Conservation (phyloP, 441 rosid genomes). For the Aleurites moluccanus region DNA sequence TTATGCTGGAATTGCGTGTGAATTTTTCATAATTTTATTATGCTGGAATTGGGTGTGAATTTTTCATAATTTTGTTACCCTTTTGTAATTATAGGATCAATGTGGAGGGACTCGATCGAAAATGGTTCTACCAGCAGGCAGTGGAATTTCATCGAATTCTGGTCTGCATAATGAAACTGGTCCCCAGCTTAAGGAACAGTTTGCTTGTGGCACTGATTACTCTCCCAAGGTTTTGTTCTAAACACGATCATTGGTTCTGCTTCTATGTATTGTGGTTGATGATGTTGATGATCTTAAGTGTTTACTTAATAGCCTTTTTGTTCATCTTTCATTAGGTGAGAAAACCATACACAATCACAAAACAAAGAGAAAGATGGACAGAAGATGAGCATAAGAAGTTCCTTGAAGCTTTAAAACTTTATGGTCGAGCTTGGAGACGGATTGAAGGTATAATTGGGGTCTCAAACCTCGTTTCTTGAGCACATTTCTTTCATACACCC, state of each 20-base stretch:
- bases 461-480: conserved; percentile 36
- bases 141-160: conserved; percentile 33
- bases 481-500: neutral
- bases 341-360: conserved; percentile 77
- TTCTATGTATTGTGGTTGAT: neutral
- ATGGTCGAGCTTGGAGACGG: conserved; percentile 86
- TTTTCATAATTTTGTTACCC: conserved; percentile 15
- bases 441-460: conserved; percentile 56
- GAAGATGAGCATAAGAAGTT: conserved; percentile 83
- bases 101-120: conserved; percentile 25
- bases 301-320: neutral
- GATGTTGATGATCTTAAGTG: conserved; percentile 4
- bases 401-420: conserved; percentile 77
- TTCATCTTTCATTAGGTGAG: conserved; percentile 43
- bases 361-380: conserved; percentile 91
- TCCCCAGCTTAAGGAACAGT: conserved; percentile 36
- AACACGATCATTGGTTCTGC: neutral
- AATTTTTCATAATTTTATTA: no score
- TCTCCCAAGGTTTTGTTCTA: conserved; percentile 58
- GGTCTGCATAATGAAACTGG: no score
- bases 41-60: neutral
- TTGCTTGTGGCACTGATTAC: conserved; percentile 41
- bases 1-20: no score
- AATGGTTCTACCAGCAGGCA: conserved; percentile 25
- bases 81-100: conserved; percentile 38